phyloP scores from a whole-genome alignment of 768 basidiomycete genomes.

The Panaeolus cyanescens region DNA sequence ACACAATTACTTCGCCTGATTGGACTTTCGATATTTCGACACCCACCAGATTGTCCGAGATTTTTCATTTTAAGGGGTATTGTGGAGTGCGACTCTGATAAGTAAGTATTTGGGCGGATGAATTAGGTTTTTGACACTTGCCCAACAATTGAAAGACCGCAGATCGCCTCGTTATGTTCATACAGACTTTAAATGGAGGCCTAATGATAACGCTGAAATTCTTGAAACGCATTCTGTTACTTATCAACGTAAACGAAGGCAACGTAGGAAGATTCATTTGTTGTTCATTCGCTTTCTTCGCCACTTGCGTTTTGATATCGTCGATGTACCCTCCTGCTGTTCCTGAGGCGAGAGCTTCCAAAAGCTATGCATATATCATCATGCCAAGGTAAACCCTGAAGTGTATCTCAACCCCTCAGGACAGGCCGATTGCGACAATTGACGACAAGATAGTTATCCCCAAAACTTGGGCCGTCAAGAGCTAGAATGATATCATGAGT shows the following conservation, averaged over 20 bases:
- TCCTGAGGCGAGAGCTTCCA: no score
- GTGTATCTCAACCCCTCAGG: not conserved
- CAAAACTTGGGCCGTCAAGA: not conserved
- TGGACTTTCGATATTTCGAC: not conserved
- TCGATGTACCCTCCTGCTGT: no score
- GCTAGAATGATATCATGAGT: not conserved
- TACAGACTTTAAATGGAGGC: not conserved
- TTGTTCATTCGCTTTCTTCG: no score
- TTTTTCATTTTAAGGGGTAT: not conserved
- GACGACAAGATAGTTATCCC: not conserved
- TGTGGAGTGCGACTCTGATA: not conserved
- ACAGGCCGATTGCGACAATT: not conserved
- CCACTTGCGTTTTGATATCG: no score
- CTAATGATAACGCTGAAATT: not conserved
- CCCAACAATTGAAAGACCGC: no score
- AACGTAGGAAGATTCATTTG: no score
- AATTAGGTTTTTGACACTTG: not conserved
- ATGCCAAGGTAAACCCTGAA: not conserved
- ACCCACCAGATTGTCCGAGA: not conserved
- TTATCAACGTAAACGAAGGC: no score
- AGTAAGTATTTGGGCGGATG: not conserved
- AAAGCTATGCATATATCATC: no score
- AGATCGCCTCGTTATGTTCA: not conserved
- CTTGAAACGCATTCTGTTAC: not conserved
- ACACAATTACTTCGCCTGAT: no score